Evolutionary conservation across 176 grass and related monocot species (phyloP).

Genomic region (Oryza coarctata): DNA sequence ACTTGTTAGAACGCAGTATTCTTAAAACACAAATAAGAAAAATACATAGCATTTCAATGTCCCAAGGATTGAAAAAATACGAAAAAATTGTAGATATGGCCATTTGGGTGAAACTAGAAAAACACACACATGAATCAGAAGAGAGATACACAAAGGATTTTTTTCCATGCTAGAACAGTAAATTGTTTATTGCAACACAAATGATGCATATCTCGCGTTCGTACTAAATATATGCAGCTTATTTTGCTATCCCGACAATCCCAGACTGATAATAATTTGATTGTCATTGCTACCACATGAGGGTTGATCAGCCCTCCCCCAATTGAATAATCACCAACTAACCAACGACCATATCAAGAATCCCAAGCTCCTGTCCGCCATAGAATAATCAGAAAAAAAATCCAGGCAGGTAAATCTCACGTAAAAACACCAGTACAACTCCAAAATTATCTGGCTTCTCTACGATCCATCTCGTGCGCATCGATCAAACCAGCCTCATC

Average conservation of each 20-base stretch:
- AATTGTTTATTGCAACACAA: neutral
- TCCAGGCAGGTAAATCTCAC: neutral
- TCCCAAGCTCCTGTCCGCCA: slow-evolving; percentile 19
- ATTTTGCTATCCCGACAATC: neutral
- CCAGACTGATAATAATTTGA: slow-evolving; percentile 4
- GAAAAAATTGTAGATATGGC: too few species aligned
- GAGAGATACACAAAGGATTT: too few species aligned
- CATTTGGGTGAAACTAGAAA: too few species aligned
- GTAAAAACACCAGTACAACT: slow-evolving; percentile 23
- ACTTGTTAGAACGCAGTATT: too few species aligned
- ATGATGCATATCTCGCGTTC: neutral
- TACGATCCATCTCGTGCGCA: neutral
- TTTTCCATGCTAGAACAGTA: too few species aligned
- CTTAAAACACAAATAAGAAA: too few species aligned
- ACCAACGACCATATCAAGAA: slow-evolving; percentile 45
- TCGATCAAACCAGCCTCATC: slow-evolving; percentile 23
- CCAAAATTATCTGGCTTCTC: neutral
- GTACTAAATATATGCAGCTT: neutral
- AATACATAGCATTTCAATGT: too few species aligned
- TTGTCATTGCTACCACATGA: neutral
- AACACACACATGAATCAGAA: too few species aligned
- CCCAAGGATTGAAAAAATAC: too few species aligned
- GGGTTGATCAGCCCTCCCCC: neutral
- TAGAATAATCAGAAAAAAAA: neutral
- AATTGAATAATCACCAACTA: slow-evolving; percentile 27